Percentiles rank a stretch among this genome's conserved stretches.
These are phyloP conservation scores for Penicillium manginii DNA, from an alignment of 495 filamentous ascomycete genomes.

Conservation along the genomic window DNA sequence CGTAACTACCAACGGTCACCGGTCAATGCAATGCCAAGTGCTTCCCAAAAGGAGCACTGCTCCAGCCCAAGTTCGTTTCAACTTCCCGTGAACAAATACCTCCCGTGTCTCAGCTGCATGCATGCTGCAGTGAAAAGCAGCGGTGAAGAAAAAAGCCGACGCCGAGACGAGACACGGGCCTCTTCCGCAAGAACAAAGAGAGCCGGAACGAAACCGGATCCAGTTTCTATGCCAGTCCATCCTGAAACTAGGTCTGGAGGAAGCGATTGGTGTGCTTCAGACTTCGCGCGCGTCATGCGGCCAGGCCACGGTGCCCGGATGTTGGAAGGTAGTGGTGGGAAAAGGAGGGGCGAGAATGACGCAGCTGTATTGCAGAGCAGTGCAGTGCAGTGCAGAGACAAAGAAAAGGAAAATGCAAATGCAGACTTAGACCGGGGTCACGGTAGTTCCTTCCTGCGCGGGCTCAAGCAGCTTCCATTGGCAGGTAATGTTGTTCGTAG, in stretches of 20 bases:
- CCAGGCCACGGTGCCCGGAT: background rate
- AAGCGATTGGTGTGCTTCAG: constrained; percentile 6
- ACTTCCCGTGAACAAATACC: background rate
- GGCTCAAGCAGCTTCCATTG: constrained; percentile 87
- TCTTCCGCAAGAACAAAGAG: background rate
- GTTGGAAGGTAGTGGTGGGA: too few species aligned
- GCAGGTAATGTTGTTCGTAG: constrained; percentile 71
- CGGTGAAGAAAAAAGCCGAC: constrained; percentile 23
- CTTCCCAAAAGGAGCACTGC: background rate
- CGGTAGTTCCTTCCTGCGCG: constrained; percentile 78
- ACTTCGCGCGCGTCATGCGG: constrained; percentile 5
- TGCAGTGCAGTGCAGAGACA: background rate
- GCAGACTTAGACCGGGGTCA: constrained; percentile 39
- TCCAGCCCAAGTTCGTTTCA: background rate
- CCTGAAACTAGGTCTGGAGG: background rate
- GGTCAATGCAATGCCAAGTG: background rate
- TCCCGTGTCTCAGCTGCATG: constrained; percentile 12
- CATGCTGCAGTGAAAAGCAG: constrained; percentile 23
- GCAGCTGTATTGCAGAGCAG: background rate
- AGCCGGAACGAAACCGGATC: background rate
- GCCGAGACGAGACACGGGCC: constrained; percentile 6
- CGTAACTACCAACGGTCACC: background rate
- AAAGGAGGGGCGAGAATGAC: background rate
- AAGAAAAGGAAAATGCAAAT: too few species aligned
- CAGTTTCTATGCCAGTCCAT: background rate